Conservation (phyloP, 352 stramenopile species). For the Phytopythium montanum region DNA sequence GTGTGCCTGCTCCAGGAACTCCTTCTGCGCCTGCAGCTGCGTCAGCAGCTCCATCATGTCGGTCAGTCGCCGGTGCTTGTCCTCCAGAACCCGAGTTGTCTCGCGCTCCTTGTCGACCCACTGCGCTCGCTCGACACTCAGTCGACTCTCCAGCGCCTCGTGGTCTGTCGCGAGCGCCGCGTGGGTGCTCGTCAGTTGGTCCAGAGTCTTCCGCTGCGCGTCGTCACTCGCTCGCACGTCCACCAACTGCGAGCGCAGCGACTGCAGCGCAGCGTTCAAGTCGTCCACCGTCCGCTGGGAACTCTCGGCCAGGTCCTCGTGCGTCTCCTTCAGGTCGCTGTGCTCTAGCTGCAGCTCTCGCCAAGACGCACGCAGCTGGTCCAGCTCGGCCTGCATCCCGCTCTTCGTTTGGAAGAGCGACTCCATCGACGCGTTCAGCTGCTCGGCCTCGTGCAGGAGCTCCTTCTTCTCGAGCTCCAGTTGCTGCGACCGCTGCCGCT, state of each 20-base stretch:
- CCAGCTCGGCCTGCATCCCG: conserved; percentile 53
- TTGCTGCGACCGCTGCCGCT: conserved; percentile 34
- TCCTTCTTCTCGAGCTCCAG: conserved; percentile 67
- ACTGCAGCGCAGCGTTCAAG: conserved; percentile 22
- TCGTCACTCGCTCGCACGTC: conserved; percentile 8
- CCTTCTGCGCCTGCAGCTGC: conserved; percentile 42
- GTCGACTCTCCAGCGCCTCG: conserved; percentile 19
- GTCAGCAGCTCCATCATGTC: conserved; percentile 70
- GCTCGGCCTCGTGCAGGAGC: conserved; percentile 57
- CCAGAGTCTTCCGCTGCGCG: conserved; percentile 14
- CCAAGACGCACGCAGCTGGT: conserved; percentile 43
- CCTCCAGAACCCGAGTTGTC: conserved; percentile 26
- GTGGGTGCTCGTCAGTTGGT: conserved; percentile 8
- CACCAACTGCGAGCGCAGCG: conserved; percentile 21
- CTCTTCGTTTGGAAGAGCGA: conserved; percentile 44
- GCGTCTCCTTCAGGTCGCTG: conserved; percentile 53
- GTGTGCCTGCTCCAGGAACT: conserved; percentile 46
- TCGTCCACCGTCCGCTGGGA: conserved; percentile 33
- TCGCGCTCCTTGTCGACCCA: conserved; percentile 28
- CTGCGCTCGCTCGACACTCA: conserved; percentile 25
- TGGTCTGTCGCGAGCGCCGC: conserved; percentile 18
- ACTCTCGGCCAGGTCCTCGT: conserved; percentile 38
- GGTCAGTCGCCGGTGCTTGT: conserved; percentile 44
- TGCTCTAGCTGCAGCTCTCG: conserved; percentile 47
- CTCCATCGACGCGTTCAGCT: conserved; percentile 55